A percentile compares a stretch with the other conserved stretches of the same genome.
Evolutionary conservation across 768 basidiomycete species (phyloP).

Genomic region (Chalciporus piperatus): DNA sequence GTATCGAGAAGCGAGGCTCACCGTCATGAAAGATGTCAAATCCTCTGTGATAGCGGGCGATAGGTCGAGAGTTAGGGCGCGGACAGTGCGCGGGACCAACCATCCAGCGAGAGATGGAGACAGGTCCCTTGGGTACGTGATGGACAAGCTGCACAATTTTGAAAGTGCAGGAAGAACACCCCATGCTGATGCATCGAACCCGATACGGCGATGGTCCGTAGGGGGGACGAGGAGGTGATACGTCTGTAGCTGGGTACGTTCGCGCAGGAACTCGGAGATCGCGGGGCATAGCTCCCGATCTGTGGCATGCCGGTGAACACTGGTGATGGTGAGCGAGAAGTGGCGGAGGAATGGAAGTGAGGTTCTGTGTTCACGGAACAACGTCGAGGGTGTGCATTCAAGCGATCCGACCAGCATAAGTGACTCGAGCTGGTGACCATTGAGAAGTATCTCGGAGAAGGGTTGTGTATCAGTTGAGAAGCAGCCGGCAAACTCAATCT

Average conservation of each 20-base stretch:
- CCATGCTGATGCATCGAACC: slow-evolving; percentile 70
- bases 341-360: slow-evolving; percentile 63
- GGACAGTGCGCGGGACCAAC: slow-evolving; percentile 58
- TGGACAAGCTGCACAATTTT: slow-evolving; percentile 50
- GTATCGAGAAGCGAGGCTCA: slow-evolving; percentile 16
- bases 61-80: slow-evolving; percentile 45
- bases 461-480: slow-evolving; percentile 49
- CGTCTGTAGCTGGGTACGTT: slow-evolving; percentile 48
- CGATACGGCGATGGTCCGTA: slow-evolving; percentile 48
- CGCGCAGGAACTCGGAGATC: slow-evolving; percentile 63
- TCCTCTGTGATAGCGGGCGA: slow-evolving; percentile 38
- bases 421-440: slow-evolving; percentile 63
- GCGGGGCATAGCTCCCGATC: slow-evolving; percentile 70
- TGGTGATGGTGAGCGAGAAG: slow-evolving; percentile 54
- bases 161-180: slow-evolving; percentile 62
- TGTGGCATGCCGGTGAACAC: slow-evolving; percentile 39
- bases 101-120: slow-evolving; percentile 62
- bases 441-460: slow-evolving; percentile 56
- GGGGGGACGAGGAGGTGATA: slow-evolving; percentile 48
- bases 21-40: slow-evolving; percentile 41
- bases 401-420: slow-evolving; percentile 54
- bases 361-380: slow-evolving; percentile 44
- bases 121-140: slow-evolving; percentile 63
- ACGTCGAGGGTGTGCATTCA: slow-evolving; percentile 47
- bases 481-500: slow-evolving; percentile 58